These are phyloP conservation scores for Hippophae tibetana DNA, from an alignment of 306 rosid species.

Conservation along the genomic window DNA sequence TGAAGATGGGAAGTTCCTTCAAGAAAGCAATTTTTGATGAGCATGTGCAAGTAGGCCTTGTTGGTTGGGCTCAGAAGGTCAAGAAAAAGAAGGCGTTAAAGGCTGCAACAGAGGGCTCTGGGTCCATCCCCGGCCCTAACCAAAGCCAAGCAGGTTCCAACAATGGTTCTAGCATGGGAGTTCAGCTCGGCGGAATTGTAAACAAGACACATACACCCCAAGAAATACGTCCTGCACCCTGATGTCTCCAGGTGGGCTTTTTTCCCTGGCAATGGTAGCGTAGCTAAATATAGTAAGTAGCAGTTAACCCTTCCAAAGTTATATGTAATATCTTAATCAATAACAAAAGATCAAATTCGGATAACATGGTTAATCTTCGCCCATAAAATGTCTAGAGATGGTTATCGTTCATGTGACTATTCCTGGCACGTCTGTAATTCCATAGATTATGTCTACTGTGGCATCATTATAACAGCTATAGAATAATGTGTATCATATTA, in stretches of 20 bases:
- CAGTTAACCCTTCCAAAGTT: too few species aligned
- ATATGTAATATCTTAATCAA: too few species aligned
- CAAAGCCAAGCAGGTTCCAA: conserved; percentile 32
- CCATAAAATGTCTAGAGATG: too few species aligned
- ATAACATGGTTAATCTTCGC: too few species aligned
- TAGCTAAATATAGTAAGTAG: too few species aligned
- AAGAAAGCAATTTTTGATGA: conserved; percentile 79
- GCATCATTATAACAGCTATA: too few species aligned
- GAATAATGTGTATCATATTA: too few species aligned
- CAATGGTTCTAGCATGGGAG: conserved; percentile 24
- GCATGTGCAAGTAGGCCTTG: conserved; percentile 58
- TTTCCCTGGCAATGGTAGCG: not conserved
- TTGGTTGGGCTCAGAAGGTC: conserved; percentile 76
- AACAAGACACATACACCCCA: conserved; percentile 27
- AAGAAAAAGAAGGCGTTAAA: conserved; percentile 36
- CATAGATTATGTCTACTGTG: too few species aligned
- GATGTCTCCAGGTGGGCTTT: conserved; percentile 27
- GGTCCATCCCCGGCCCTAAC: conserved; percentile 14
- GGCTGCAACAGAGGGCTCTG: conserved; percentile 18
- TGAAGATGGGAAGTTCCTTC: conserved; percentile 81
- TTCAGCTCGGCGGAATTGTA: conserved; percentile 44
- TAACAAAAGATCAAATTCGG: too few species aligned
- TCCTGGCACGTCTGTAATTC: too few species aligned
- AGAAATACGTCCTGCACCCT: conserved; percentile 18
- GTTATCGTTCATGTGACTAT: too few species aligned